Conservation (phyloP, 2,329 filamentous ascomycete genomes). For the Arthrobotrys pseudoclavata region DNA sequence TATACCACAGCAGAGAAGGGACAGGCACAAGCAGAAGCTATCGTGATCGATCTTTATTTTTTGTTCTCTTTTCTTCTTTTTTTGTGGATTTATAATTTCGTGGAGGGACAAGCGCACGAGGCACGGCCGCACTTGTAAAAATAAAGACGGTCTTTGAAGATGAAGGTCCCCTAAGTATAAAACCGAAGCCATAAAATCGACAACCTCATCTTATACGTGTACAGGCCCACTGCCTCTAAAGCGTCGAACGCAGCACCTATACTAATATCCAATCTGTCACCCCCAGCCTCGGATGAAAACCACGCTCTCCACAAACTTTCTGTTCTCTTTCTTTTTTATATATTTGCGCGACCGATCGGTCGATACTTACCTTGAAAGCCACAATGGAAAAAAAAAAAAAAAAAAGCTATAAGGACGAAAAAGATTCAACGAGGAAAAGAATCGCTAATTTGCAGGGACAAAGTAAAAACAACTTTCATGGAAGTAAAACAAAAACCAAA, state of each 20-base stretch:
- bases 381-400: neutral
- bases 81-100: constrained; percentile 32
- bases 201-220: neutral
- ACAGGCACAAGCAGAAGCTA: constrained; percentile 33
- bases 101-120: no score
- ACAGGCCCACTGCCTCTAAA: neutral
- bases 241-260: neutral
- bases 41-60: constrained; percentile 8
- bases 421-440: constrained; percentile 4
- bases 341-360: neutral
- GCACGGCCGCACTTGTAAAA: neutral
- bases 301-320: neutral
- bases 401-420: neutral
- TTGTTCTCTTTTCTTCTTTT: constrained; percentile 27
- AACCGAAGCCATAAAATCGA: constrained; percentile 13
- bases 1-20: neutral
- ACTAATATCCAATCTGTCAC: constrained; percentile 28
- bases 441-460: constrained; percentile 49
- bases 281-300: neutral
- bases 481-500: constrained; percentile 18
- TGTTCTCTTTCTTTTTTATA: constrained; percentile 28
- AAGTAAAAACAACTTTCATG: neutral
- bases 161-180: neutral
- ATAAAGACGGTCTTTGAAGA: neutral
- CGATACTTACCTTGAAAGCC: constrained; percentile 46